Conservation (phyloP, 129 eudicot species). For the Escallonia herrerae region DNA sequence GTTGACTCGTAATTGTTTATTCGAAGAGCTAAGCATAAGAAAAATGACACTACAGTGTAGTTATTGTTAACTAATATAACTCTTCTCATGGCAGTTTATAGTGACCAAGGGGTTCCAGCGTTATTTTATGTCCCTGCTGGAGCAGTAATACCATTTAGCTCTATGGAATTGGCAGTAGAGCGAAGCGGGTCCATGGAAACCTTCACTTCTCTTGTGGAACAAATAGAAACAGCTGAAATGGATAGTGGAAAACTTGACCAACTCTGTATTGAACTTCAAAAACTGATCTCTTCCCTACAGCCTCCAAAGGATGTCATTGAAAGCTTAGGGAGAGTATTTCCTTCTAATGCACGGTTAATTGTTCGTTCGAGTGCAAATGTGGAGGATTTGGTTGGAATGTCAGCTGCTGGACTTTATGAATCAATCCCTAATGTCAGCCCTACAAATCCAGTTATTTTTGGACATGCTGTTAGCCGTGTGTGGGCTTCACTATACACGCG, state of each 20-base stretch:
- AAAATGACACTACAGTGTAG: background rate
- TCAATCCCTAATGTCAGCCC: conserved; percentile 86
- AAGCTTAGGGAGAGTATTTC: conserved; percentile 39
- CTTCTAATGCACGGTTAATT: conserved; percentile 46
- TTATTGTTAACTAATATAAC: background rate
- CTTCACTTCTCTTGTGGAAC: conserved; percentile 42
- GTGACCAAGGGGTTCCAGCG: conserved; percentile 82
- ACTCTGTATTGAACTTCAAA: conserved; percentile 52
- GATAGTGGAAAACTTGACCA: conserved; percentile 65
- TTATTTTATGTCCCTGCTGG: conserved; percentile 75
- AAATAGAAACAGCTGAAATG: conserved; percentile 59
- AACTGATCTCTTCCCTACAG: conserved; percentile 42
- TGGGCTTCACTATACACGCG: conserved; percentile 97
- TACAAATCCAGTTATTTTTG: conserved; percentile 57
- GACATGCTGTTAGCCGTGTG: conserved; percentile 63
- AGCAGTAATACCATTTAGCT: conserved; percentile 76
- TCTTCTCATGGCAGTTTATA: conserved; percentile 49
- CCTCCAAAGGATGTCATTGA: conserved; percentile 39
- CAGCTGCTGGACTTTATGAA: conserved; percentile 94
- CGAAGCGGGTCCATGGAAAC: conserved; percentile 38
- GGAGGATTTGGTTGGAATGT: conserved; percentile 98
- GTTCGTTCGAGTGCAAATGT: conserved; percentile 96
- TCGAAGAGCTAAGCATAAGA: no score
- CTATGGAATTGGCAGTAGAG: conserved; percentile 73
- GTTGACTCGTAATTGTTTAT: no score